Conservation (phyloP, 2,329 filamentous ascomycete species). For the Beauveria medogensis region DNA sequence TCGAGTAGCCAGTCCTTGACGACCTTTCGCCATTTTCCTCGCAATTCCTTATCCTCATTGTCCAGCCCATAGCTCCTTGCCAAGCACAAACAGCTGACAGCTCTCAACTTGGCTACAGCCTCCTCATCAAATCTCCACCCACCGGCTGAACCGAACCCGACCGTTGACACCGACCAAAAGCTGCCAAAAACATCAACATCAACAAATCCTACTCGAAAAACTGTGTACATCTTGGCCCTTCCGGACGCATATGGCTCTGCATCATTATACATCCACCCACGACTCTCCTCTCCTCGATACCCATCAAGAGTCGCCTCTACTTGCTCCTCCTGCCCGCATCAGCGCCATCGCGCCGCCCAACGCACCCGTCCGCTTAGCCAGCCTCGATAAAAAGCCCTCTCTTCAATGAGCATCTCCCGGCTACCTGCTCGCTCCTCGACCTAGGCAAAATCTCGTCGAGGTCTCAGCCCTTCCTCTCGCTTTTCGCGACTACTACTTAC, state of each 20-base stretch:
- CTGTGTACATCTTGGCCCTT: not conserved
- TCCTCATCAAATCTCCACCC: not conserved
- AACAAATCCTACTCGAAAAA: not conserved
- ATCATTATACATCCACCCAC: not conserved
- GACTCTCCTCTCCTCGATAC: not conserved
- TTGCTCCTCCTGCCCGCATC: not conserved
- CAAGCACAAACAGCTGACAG: not conserved
- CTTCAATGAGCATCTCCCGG: not conserved
- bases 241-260: not conserved
- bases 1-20: too few species aligned
- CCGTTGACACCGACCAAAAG: not conserved
- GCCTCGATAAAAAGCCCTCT: not conserved
- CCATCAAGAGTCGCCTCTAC: not conserved
- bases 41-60: too few species aligned
- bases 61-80: too few species aligned
- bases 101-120: not conserved
- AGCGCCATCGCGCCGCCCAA: not conserved
- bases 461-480: not conserved
- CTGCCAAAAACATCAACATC: not conserved
- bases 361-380: not conserved
- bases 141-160: conserved; percentile 5
- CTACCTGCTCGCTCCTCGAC: not conserved
- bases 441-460: not conserved
- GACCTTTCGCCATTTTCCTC: too few species aligned
- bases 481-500: not conserved